These are phyloP conservation scores for Calamus simplicifolius DNA, from an alignment of 176 grass and related monocot species.

Conservation along the genomic window DNA sequence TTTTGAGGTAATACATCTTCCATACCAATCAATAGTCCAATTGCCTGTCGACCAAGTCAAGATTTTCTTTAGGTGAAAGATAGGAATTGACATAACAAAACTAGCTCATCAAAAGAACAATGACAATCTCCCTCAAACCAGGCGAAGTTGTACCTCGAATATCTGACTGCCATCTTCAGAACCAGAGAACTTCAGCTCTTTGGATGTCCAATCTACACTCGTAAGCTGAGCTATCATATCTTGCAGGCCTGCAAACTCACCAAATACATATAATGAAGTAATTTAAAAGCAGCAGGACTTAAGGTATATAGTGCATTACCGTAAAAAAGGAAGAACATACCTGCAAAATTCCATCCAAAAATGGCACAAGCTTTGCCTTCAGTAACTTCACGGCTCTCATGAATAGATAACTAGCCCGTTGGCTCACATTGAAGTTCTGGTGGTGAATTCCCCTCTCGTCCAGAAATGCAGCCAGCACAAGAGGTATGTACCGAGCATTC, in stretches of 20 bases:
- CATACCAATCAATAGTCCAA: constrained; percentile 89
- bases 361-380: constrained; percentile 83
- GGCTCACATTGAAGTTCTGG: constrained; percentile 67
- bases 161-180: constrained; percentile 93
- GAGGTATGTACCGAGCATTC: constrained; percentile 67
- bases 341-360: constrained; percentile 83
- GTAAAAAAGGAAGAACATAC: constrained; percentile 22
- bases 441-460: constrained; percentile 87
- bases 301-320: too few relatives aligned
- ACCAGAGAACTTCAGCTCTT: constrained; percentile 50
- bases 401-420: constrained; percentile 79
- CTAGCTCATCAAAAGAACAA: too few relatives aligned
- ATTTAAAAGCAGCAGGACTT: too few relatives aligned
- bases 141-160: constrained; percentile 65
- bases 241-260: constrained; percentile 53
- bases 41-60: constrained; percentile 42
- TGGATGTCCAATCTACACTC: constrained; percentile 41
- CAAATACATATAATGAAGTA: too few relatives aligned
- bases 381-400: constrained; percentile 87
- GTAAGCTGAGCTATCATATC: constrained; percentile 65
- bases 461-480: constrained; percentile 65
- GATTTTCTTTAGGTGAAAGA: not conserved
- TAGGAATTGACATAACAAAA: too few relatives aligned
- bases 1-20: constrained; percentile 79
- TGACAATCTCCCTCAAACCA: constrained; percentile 3